Percentiles rank a stretch among this genome's conserved stretches.
These are phyloP conservation scores for Stipa capillata DNA, from an alignment of 176 grass and related monocot genomes.

Conservation along the genomic window DNA sequence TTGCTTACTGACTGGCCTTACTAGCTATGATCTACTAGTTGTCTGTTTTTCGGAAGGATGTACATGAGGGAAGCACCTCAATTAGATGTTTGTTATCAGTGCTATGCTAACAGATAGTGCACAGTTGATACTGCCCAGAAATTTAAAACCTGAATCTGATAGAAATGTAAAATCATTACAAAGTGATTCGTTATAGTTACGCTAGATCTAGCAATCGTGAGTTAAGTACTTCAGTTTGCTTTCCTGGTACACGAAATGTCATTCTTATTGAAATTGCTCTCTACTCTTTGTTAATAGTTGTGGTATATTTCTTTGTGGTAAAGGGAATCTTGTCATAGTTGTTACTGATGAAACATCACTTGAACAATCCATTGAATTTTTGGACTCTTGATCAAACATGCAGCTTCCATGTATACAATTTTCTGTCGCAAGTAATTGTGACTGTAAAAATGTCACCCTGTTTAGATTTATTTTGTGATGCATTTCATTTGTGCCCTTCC, in stretches of 20 bases:
- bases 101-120: neutral
- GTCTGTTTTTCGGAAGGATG: neutral
- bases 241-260: neutral
- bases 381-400: neutral
- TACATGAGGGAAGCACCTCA: neutral
- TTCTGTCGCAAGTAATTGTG: neutral
- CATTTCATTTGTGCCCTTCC: slow-evolving; percentile 1
- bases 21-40: neutral
- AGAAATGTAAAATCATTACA: neutral
- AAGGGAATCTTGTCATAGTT: neutral
- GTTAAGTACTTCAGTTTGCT: neutral
- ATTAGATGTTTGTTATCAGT: neutral
- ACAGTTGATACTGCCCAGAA: neutral
- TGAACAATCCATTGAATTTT: neutral
- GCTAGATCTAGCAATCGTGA: neutral
- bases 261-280: neutral
- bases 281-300: neutral
- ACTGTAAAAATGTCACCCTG: neutral
- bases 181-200: neutral
- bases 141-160: neutral
- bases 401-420: neutral
- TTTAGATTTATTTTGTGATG: neutral
- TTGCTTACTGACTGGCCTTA: neutral
- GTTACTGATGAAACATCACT: neutral
- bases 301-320: neutral